These are phyloP conservation scores for Trypanosoma melophagium DNA, from an alignment of 208 protist species.

Conservation along the genomic window DNA sequence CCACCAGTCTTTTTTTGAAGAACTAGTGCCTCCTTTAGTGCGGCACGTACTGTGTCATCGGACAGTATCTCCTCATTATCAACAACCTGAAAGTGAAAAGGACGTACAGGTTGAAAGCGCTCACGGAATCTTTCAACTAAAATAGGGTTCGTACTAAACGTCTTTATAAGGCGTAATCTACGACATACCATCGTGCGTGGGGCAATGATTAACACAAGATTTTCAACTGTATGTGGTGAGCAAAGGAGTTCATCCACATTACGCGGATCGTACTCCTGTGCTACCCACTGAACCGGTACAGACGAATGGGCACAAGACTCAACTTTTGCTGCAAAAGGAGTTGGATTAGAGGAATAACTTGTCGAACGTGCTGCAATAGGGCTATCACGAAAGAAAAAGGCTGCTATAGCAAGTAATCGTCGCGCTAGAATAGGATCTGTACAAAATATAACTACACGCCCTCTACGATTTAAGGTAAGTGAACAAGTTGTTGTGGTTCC, in stretches of 20 bases:
- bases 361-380: not conserved
- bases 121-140: slow-evolving; percentile 50
- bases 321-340: slow-evolving; percentile 48
- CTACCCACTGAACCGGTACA: slow-evolving; percentile 74
- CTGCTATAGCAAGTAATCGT: slow-evolving; percentile 45
- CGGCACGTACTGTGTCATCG: slow-evolving; percentile 40
- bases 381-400: slow-evolving; percentile 47
- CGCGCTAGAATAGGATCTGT: slow-evolving; percentile 48
- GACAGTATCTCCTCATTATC: slow-evolving; percentile 35
- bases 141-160: slow-evolving; percentile 51
- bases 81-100: slow-evolving; percentile 45
- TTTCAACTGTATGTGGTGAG: slow-evolving; percentile 66
- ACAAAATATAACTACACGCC: slow-evolving; percentile 68
- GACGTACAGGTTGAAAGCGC: slow-evolving; percentile 31
- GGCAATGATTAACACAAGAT: slow-evolving; percentile 58
- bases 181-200: slow-evolving; percentile 60
- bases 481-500: not conserved
- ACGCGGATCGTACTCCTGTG: slow-evolving; percentile 49
- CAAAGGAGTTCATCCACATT: slow-evolving; percentile 24
- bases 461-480: slow-evolving; percentile 27
- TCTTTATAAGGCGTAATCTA: slow-evolving; percentile 53
- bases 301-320: slow-evolving; percentile 39
- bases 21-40: slow-evolving; percentile 43
- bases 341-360: not conserved
- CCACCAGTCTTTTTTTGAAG: slow-evolving; percentile 34